Evolutionary conservation across 805 yeast genomes (phyloP), one percentile per base, ranked within the genome.

Genomic region (Teunomyces gatunensis): DNA sequence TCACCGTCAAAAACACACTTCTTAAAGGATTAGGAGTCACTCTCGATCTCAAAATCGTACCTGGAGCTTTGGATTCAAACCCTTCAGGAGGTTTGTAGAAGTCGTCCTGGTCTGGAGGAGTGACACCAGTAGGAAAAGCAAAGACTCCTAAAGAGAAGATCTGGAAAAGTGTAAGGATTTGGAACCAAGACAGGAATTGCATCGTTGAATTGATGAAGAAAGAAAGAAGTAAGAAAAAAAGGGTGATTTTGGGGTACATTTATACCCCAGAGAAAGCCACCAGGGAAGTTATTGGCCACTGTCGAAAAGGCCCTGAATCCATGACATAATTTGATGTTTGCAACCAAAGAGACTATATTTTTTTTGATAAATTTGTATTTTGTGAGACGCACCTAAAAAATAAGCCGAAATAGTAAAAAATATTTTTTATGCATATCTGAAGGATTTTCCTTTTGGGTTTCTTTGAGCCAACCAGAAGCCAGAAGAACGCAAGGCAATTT

Each of bases 41-140:
- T 44, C 61, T 50, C 20, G 34, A 39, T 12, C 39, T 43, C 23
- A 57, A 45, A 11, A 57, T 50, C 4, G 53, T 45, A 4, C 61
- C 61, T 4, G 37, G 41, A 6, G 40, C 36, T 2, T 39, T 35
- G 10, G 44, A 23, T 37, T 57, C 60, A 32, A 21, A 54, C 2
- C 60, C 60, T 1, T 15, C 40, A 5, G 58, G 57, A 3, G 58
- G 47, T 1, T 21, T 25, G 36, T 55, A 56, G 49, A 55, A 56
- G 11, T 47, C 41, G 36, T 56, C 60, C 10, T 54, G 43, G 4
- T 45, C 15, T 3, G 52, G 51, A 11, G 43, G 23, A 13, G 23
- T 27, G 11, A 37, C 40, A 7, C 12, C 28, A n/a, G 40, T n/a
- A 21, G 40, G 40, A 12, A 23, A 5, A 6, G 40, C 40, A n/a